Evolutionary conservation across 805 yeast genomes (phyloP).

Genomic region (Pachysolen tannophilus): DNA sequence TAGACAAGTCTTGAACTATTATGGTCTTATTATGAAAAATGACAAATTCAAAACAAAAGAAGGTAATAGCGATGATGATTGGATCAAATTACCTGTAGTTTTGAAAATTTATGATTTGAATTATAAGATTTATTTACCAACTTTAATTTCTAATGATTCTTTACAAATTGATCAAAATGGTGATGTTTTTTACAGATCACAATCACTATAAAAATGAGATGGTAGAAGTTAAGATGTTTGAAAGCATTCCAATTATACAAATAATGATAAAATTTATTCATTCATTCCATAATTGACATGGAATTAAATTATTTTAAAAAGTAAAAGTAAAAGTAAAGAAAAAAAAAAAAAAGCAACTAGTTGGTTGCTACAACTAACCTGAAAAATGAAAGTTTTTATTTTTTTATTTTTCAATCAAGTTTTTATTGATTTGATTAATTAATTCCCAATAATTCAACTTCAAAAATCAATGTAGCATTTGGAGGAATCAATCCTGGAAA

Average conservation of each 20-base stretch:
- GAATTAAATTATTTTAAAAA: too few species aligned
- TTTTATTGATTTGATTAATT: constrained; percentile 32
- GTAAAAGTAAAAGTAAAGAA: too few species aligned
- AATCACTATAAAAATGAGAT: too few species aligned
- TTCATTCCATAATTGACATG: too few species aligned
- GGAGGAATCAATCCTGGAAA: constrained; percentile 97
- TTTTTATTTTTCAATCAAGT: neutral
- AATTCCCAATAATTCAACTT: constrained; percentile 62
- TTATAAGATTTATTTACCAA: constrained; percentile 55
- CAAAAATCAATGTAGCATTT: constrained; percentile 85
- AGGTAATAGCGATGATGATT: constrained; percentile 11
- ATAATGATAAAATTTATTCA: too few species aligned
- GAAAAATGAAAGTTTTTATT: neutral
- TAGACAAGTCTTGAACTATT: constrained; percentile 32
- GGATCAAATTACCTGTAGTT: constrained; percentile 46
- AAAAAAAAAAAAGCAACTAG: too few species aligned
- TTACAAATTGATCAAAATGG: neutral
- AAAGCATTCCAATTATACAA: too few species aligned
- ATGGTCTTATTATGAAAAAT: too few species aligned
- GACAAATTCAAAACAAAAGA: constrained; percentile 15
- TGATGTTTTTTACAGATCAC: neutral
- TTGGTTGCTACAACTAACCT: neutral
- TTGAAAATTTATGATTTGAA: constrained; percentile 61
- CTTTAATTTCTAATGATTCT: constrained; percentile 30
- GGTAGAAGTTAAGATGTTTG: too few species aligned